Evolutionary conservation across 108 stramenopile genomes (phyloP), one percentile per base, ranked within the genome.

Genomic region (Aurantiochytrium sp.): DNA sequence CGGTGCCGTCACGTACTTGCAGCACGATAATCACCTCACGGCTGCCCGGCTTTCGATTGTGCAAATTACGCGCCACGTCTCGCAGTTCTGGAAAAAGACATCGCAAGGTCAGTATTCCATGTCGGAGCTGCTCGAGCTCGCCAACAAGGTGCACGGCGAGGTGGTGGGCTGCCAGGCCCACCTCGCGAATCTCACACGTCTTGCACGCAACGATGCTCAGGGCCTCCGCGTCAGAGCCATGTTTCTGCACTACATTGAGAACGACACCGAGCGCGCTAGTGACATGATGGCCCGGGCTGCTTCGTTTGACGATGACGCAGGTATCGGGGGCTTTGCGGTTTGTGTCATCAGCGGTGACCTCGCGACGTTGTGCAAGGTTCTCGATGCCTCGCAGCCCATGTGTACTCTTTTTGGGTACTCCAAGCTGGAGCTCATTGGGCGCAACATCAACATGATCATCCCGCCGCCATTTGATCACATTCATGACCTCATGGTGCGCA

Each of bases 401-500:
- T 81, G 73, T 24, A 8, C 39, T 17, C 30, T 81, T 1, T 81
- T 81, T 24, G 73, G 73, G 36, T 81, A 81, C 39, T 48, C 42
- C 45, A 81, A 81, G 30, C 10, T 48, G 10, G 73, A 81, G 19
- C 73, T 81, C 2, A 12, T 81, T 22, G 73, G 73, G 30, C 39
- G 73, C n/a, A 81, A 48, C 45, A 48, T 81, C 73, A 81, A 48
- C 73, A 81, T 81, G 42, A 81, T 81, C 73, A 81, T 81, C 12
- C 73, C 73, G 6, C 15, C 42, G 6, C 73, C 73, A 12, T 81
- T 81, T 48, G 73, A 81, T 42, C 39, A 24, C 3, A 81, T 81
- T 48, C 73, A 81, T 24, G 73, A 81, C 45, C 12, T 12, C 3
- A 41, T 81, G 42, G 27, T 81, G 6, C 39, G 45, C 21, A 17